Percentiles rank a stretch among this genome's conserved stretches.
Evolutionary conservation across 495 filamentous ascomycete species (phyloP).

Genomic region (Bathelium albidoporum): DNA sequence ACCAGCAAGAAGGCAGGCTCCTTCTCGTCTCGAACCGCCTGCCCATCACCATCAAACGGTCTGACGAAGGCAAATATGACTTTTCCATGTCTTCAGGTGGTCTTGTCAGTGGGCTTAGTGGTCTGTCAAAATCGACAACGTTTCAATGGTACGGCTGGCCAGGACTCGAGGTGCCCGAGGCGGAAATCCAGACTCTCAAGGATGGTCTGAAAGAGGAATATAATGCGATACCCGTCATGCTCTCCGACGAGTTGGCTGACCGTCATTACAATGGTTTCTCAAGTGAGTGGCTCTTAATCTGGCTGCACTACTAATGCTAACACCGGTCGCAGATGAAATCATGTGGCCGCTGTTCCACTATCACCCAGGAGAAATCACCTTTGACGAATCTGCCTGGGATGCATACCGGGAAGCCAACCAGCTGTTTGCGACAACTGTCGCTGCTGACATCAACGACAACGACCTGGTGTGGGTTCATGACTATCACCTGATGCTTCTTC

Average conservation of each 20-base stretch:
- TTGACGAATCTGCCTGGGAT: slow-evolving; percentile 76
- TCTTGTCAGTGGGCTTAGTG: slow-evolving; percentile 81
- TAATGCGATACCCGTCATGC: slow-evolving; percentile 44
- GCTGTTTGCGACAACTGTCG: slow-evolving; percentile 70
- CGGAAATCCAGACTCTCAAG: slow-evolving; percentile 31
- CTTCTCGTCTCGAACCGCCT: slow-evolving; percentile 88
- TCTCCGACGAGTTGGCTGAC: slow-evolving; percentile 44
- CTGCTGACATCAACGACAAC: slow-evolving; percentile 60
- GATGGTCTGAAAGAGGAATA: slow-evolving; percentile 37
- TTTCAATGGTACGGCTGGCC: slow-evolving; percentile 99
- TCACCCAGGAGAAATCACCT: slow-evolving; percentile 84
- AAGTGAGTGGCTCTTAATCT: slow-evolving; percentile 42
- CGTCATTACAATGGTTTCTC: slow-evolving; percentile 54
- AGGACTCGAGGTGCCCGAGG: slow-evolving; percentile 56
- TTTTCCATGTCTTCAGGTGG: slow-evolving; percentile 95
- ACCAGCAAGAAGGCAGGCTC: slow-evolving; percentile 37
- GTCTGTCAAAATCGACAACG: slow-evolving; percentile 78
- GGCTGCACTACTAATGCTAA: background rate
- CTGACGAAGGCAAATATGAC: slow-evolving; percentile 68
- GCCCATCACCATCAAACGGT: slow-evolving; percentile 88
- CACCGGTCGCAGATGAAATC: slow-evolving; percentile 59
- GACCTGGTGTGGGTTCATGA: slow-evolving; percentile 94
- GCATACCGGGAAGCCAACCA: slow-evolving; percentile 81
- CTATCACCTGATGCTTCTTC: slow-evolving; percentile 90
- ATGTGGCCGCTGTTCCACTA: slow-evolving; percentile 96